A percentile compares a stretch with the other conserved stretches of the same genome.
Conservation (phyloP, 2,329 filamentous ascomycete genomes). For the Alternaria gansuensis region DNA sequence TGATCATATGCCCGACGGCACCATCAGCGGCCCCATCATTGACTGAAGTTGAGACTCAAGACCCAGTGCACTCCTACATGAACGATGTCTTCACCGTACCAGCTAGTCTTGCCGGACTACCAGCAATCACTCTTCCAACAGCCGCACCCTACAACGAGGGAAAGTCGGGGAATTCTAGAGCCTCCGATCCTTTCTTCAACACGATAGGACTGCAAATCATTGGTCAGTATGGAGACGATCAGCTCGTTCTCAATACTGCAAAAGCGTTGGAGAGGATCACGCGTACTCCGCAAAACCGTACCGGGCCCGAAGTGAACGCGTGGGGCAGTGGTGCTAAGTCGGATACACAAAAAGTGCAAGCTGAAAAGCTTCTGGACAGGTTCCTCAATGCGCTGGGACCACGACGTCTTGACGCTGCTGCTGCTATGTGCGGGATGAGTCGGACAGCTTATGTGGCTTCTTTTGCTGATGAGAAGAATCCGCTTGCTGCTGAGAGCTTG, state of each 20-base stretch:
- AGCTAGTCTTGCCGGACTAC: conserved; percentile 88
- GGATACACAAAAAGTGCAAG: neutral
- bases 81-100: conserved; percentile 97
- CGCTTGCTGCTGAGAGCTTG: conserved; percentile 7
- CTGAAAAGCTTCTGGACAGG: neutral
- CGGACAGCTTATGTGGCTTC: conserved; percentile 2
- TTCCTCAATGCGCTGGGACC: neutral
- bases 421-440: neutral
- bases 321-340: conserved; percentile 22
- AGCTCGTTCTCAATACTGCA: conserved; percentile 68
- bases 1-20: conserved; percentile 86
- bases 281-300: conserved; percentile 10
- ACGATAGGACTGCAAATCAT: conserved; percentile 76
- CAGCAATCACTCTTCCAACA: conserved; percentile 84
- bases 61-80: conserved; percentile 78
- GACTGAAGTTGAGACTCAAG: conserved; percentile 63
- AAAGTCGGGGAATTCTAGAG: conserved; percentile 39
- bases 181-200: conserved; percentile 29
- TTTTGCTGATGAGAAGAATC: conserved; percentile 3
- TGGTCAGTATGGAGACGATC: conserved; percentile 82
- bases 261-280: conserved; percentile 37
- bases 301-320: conserved; percentile 21
- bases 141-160: conserved; percentile 45
- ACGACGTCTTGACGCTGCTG: conserved; percentile 2
- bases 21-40: conserved; percentile 76